These are phyloP conservation scores for Batkoa obscura DNA, from an alignment of 371 early-diverging fungal species.

Conservation along the genomic window DNA sequence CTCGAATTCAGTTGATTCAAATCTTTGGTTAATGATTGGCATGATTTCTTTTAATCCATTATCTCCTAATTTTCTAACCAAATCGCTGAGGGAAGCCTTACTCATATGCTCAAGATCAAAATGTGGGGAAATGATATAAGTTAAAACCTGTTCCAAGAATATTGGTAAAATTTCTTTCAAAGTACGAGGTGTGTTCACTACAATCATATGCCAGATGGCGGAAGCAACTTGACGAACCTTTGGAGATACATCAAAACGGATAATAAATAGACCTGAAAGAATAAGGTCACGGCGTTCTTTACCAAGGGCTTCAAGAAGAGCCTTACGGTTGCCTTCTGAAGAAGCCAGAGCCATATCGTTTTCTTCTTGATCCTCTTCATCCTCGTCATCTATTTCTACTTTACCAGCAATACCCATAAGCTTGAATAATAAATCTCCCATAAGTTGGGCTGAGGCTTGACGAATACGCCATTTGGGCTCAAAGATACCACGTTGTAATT, in stretches of 20 bases:
- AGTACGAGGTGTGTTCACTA: slow-evolving; percentile 88
- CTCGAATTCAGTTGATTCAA: slow-evolving; percentile 38
- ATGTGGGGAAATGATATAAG: slow-evolving; percentile 44
- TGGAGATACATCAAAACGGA: slow-evolving; percentile 59
- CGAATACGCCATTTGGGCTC: slow-evolving; percentile 91
- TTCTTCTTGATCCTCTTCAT: slow-evolving; percentile 28
- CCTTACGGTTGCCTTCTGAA: slow-evolving; percentile 48
- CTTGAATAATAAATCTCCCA: slow-evolving; percentile 85
- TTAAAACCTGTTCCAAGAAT: slow-evolving; percentile 74
- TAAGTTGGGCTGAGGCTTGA: slow-evolving; percentile 79
- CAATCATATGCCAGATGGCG: slow-evolving; percentile 88
- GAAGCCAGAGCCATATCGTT: slow-evolving; percentile 18
- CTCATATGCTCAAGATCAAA: slow-evolving; percentile 63
- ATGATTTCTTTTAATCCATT: slow-evolving; percentile 63
- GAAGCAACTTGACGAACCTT: slow-evolving; percentile 78
- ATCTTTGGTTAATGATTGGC: slow-evolving; percentile 67
- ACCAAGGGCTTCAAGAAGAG: slow-evolving; percentile 66
- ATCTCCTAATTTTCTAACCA: slow-evolving; percentile 90
- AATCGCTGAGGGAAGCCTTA: slow-evolving; percentile 81
- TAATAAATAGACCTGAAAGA: slow-evolving; percentile 83
- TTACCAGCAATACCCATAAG: slow-evolving; percentile 69
- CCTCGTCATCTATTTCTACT: slow-evolving; percentile 24
- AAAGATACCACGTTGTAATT: slow-evolving; percentile 74
- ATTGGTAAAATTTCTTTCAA: slow-evolving; percentile 79
- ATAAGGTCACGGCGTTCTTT: slow-evolving; percentile 67